Percentiles rank a stretch among this genome's conserved stretches.
phyloP scores from a whole-genome alignment of 208 protist genomes.

The Leishmania turanica region DNA sequence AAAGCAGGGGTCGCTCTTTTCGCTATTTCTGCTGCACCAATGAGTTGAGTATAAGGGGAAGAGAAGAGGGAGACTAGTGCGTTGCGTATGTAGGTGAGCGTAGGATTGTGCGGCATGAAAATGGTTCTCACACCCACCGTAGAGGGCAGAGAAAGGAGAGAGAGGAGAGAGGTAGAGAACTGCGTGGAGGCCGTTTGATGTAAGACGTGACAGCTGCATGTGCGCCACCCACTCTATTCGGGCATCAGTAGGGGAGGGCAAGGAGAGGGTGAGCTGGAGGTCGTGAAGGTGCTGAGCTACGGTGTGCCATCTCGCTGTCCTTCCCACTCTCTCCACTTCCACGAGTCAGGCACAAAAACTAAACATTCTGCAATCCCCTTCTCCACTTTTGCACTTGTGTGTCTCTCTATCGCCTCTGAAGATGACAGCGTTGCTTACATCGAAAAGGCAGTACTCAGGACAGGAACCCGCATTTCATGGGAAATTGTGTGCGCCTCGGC shows the following conservation, averaged over 20 bases:
- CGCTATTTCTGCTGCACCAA: background rate
- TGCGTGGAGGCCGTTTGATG: background rate
- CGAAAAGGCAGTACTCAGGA: slow-evolving; percentile 15
- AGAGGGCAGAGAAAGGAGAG: slow-evolving; percentile 1
- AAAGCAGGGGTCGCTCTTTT: background rate
- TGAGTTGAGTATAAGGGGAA: background rate
- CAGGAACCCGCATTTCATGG: slow-evolving; percentile 20
- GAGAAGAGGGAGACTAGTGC: background rate
- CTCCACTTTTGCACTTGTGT: background rate
- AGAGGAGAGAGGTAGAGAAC: background rate
- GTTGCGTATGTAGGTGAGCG: background rate
- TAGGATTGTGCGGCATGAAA: background rate
- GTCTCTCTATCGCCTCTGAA: background rate
- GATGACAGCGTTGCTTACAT: slow-evolving; percentile 23
- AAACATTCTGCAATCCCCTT: background rate
- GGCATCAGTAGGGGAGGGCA: background rate
- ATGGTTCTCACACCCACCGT: background rate
- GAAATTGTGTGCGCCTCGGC: slow-evolving; percentile 16
- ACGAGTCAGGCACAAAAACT: background rate
- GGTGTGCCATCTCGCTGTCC: background rate
- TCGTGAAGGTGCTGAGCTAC: background rate
- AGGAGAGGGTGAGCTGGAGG: background rate
- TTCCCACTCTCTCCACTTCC: background rate
- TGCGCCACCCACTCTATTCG: background rate
- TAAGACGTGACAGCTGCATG: background rate